phyloP scores from a whole-genome alignment of 2,329 filamentous ascomycete genomes.

The Ramularia endophylla region DNA sequence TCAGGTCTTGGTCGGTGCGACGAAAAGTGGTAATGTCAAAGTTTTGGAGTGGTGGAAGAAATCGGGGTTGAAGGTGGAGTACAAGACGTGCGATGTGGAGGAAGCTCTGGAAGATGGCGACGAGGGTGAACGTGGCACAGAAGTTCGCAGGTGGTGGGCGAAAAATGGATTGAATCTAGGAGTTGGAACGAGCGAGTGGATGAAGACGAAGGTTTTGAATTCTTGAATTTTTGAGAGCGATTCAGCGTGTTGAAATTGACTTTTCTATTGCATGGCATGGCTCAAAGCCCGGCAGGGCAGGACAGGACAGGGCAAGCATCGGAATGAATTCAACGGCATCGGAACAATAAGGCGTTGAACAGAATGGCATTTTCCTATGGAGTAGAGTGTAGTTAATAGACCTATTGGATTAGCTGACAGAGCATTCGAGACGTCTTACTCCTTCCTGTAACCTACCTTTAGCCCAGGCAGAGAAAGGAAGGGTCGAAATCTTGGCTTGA shows the following conservation, averaged over 20 bases:
- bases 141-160: slow-evolving; percentile 82
- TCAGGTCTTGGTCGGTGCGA: slow-evolving; percentile 78
- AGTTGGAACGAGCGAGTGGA: slow-evolving; percentile 81
- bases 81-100: slow-evolving; percentile 92
- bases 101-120: slow-evolving; percentile 88
- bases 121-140: slow-evolving; percentile 59
- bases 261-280: too few relatives aligned
- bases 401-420: too few relatives aligned
- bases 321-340: too few relatives aligned
- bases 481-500: too few relatives aligned
- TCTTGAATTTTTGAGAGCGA: slow-evolving; percentile 6
- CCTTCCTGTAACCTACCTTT: too few relatives aligned
- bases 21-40: slow-evolving; percentile 74
- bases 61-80: slow-evolving; percentile 73
- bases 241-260: too few relatives aligned
- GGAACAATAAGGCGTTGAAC: too few relatives aligned
- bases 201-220: slow-evolving; percentile 66
- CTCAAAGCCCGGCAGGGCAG: background rate
- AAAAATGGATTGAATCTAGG: slow-evolving; percentile 75
- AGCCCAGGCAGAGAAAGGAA: too few relatives aligned
- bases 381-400: too few relatives aligned
- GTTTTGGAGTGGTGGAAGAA: slow-evolving; percentile 92
- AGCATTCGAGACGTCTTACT: too few relatives aligned
- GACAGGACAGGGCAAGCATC: background rate
- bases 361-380: too few relatives aligned